Base-by-base conservation (phyloP, 1,139 yeast genomes). In the Pichia sp. region DNA sequence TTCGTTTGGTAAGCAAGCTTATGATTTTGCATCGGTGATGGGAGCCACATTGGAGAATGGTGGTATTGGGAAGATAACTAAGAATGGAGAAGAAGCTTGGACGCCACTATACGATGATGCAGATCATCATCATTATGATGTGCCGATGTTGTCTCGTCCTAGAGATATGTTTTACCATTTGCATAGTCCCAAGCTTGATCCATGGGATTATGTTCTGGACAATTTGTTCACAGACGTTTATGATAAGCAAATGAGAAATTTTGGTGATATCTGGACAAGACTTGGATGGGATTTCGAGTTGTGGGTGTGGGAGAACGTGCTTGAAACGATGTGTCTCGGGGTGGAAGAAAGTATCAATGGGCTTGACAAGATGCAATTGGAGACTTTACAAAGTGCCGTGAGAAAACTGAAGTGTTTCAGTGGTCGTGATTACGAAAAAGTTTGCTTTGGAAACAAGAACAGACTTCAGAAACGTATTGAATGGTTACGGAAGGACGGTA, bases 181-280 rank as follows among this genome's bases (percentile, higher is more conserved):
- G 27, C 69, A 65, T 47, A 57, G 60, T 35, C 72, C 71, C 1
- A 66, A 66, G 29, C 32, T 52, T 13, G 49, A 52, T 32, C 56
- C 56, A n/a, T 50, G 47, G 42, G 37, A 43, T 15, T 46, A 50
- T 29, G 38, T 51, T 6, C 27, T 32, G 4, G 36, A 39, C 13
- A 43, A 44, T 20, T 32, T 37, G 12, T 47, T 48, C 20, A 41
- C 45, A 2, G 45, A 45, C 32, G 19, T 27, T 22, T 23, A 37
- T 4, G 39, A 31, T 1, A 23, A 33, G 2, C 44, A 34, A 14
- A 35, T 47, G 24, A 39, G 53, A 30, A 50, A 47, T 30, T 42
- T 46, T 19, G 53, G 53, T 15, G 44, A 47, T 13, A 34, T 40
- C 14, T 45, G 41, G 37, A 22, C 32, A 5, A 14, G 42, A 10